Evolutionary conservation across 208 protist genomes (phyloP).

Genomic region (Crithidia sp.): DNA sequence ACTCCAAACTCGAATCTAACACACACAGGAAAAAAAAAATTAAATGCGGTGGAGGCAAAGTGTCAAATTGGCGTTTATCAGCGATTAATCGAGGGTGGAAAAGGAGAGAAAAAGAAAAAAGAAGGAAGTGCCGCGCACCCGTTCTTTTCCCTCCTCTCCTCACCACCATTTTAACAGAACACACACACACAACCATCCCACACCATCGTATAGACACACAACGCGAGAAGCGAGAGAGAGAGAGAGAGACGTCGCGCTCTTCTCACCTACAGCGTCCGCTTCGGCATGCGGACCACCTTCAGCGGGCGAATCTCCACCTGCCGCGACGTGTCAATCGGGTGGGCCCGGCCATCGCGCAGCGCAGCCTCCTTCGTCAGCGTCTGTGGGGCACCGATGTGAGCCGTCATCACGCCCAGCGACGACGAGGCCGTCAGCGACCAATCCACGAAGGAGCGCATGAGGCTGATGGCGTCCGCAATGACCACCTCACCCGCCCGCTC

Average conservation of each 20-base stretch:
- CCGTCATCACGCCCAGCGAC: constrained; percentile 69
- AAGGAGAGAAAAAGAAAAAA: no score
- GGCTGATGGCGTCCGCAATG: constrained; percentile 36
- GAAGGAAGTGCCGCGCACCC: not conserved
- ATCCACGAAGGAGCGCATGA: constrained; percentile 62
- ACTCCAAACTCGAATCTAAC: no score
- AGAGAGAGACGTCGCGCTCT: not conserved
- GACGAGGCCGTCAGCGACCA: constrained; percentile 66
- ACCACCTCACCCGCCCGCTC: constrained; percentile 27
- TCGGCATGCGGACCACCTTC: constrained; percentile 27
- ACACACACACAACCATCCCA: no score
- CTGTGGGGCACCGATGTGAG: constrained; percentile 60
- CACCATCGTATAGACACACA: no score
- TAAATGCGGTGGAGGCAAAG: no score
- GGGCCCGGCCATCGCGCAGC: constrained; percentile 60
- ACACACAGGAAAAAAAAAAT: no score
- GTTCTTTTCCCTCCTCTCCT: not conserved
- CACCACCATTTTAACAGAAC: not conserved
- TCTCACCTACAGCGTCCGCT: constrained; percentile 7
- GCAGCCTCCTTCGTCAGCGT: constrained; percentile 73
- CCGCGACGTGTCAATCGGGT: constrained; percentile 67
- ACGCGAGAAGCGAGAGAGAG: no score
- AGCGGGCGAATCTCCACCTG: constrained; percentile 73
- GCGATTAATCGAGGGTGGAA: no score
- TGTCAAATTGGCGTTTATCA: no score